A percentile compares a stretch with the other conserved stretches of the same genome.
Conservation (phyloP, 768 basidiomycete species). For the Tylopilus cervinicoccineus region DNA sequence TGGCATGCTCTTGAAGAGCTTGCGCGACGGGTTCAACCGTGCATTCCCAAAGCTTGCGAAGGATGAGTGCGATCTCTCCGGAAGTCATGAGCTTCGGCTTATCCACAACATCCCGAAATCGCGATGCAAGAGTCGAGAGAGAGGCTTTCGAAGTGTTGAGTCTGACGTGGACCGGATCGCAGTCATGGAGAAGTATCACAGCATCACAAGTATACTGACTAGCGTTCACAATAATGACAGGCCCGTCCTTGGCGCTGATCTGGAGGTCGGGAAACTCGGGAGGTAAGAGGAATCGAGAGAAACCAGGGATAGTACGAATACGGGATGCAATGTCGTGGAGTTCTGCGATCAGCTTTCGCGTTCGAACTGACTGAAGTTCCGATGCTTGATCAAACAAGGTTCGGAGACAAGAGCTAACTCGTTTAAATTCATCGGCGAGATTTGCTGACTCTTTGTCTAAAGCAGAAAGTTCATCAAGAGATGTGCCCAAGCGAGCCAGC, state of each 20-base stretch:
- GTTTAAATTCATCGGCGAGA: not conserved
- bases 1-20: not conserved
- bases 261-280: not conserved
- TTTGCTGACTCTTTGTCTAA: not conserved
- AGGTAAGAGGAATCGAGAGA: not conserved
- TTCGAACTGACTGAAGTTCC: not conserved
- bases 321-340: not conserved
- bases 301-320: not conserved
- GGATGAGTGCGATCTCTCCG: not conserved
- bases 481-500: not conserved
- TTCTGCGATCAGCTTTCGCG: not conserved
- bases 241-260: not conserved
- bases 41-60: not conserved
- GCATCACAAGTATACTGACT: constrained; percentile 6
- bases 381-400: not conserved
- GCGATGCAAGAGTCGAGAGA: not conserved
- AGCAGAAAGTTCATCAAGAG: not conserved
- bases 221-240: not conserved
- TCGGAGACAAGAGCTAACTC: not conserved
- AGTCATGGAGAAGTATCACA: not conserved
- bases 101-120: not conserved
- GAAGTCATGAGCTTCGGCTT: not conserved
- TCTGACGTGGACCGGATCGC: not conserved
- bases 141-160: not conserved
- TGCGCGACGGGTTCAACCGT: not conserved